Conservation (phyloP, 2,329 filamentous ascomycete genomes). For the Atkinsonella hypoxylon region DNA sequence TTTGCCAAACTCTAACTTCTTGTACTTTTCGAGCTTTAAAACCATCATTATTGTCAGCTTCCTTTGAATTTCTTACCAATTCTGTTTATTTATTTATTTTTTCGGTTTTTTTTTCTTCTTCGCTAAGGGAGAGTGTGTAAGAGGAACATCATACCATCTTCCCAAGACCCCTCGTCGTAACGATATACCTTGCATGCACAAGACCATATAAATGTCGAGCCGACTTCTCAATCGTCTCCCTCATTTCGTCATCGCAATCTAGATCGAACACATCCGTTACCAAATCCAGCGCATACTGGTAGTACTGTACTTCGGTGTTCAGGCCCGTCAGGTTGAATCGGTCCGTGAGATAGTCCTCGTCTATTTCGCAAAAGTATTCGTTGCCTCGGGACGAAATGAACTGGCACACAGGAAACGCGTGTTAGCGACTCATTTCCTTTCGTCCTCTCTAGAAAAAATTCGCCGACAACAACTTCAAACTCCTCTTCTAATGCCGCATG, state of each 20-base stretch:
- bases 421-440: neutral
- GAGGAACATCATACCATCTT: conserved; percentile 66
- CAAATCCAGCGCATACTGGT: conserved; percentile 94
- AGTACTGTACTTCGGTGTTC: conserved; percentile 96
- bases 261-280: conserved; percentile 98
- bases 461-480: too few species aligned
- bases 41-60: neutral
- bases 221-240: conserved; percentile 95
- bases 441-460: too few species aligned
- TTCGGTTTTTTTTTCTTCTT: too few species aligned
- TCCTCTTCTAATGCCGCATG: too few species aligned
- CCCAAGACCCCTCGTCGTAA: conserved; percentile 81
- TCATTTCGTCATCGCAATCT: conserved; percentile 96
- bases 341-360: conserved; percentile 96
- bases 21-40: conserved; percentile 91
- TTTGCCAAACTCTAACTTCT: conserved; percentile 95
- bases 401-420: conserved; percentile 31
- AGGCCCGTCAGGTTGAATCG: conserved; percentile 96
- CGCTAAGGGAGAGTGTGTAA: neutral
- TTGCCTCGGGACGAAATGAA: conserved; percentile 97
- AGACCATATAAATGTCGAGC: conserved; percentile 91
- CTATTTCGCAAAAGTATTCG: conserved; percentile 99
- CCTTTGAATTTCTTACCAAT: neutral
- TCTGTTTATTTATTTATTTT: too few species aligned
- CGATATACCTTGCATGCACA: conserved; percentile 92